These are phyloP conservation scores for Blastobotrys robertii DNA, from an alignment of 805 yeast species.

Conservation along the genomic window DNA sequence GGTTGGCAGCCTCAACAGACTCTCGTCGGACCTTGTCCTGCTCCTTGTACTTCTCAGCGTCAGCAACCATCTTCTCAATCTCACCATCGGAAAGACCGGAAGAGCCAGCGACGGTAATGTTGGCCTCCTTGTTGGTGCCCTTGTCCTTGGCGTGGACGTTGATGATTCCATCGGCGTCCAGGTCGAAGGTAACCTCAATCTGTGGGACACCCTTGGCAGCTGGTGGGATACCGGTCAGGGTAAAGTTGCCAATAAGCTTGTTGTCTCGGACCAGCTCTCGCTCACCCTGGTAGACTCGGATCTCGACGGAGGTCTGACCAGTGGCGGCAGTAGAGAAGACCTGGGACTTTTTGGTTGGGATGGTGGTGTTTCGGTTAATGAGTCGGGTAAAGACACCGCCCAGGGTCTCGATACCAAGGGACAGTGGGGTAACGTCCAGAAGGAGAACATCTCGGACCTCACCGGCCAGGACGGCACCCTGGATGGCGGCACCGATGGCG, in stretches of 20 bases:
- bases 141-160: constrained; percentile 91
- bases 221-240: constrained; percentile 89
- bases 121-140: constrained; percentile 87
- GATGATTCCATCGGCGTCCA: constrained; percentile 95
- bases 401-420: constrained; percentile 93
- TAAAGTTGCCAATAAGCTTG: constrained; percentile 95
- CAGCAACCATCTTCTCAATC: constrained; percentile 83
- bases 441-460: constrained; percentile 86
- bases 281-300: constrained; percentile 99
- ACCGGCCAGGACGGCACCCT: constrained; percentile 94
- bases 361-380: constrained; percentile 89
- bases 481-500: constrained; percentile 95
- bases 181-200: constrained; percentile 90
- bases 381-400: constrained; percentile 95
- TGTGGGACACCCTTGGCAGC: constrained; percentile 94
- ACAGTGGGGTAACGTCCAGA: constrained; percentile 82
- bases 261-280: constrained; percentile 96
- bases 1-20: constrained; percentile 77
- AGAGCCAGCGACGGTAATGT: constrained; percentile 93
- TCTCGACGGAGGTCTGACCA: constrained; percentile 94
- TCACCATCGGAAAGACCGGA: constrained; percentile 86
- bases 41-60: constrained; percentile 82
- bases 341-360: constrained; percentile 94
- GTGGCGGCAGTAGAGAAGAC: constrained; percentile 93
- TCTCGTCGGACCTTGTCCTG: constrained; percentile 81